phyloP scores from a whole-genome alignment of 208 protist species.

The Leishmania amazonensis region DNA sequence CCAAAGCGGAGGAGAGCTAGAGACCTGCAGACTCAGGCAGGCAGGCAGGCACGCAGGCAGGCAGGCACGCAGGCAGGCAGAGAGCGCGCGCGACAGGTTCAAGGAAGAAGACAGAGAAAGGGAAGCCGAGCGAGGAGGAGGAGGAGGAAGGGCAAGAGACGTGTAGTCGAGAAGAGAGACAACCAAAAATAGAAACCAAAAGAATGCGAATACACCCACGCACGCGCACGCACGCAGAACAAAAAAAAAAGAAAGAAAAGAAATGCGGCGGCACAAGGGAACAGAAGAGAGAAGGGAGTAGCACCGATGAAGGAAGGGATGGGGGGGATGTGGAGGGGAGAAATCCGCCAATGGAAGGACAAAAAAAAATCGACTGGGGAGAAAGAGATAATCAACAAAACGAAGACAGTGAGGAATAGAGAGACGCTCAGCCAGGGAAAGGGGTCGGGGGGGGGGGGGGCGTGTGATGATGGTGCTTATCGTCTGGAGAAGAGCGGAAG shows the following conservation, averaged over 20 bases:
- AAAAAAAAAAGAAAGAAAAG: not conserved
- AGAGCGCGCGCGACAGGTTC: not conserved
- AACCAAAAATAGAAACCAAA: too few relatives aligned
- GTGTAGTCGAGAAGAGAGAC: not conserved
- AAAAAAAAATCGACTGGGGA: too few relatives aligned
- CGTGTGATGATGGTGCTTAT: not conserved
- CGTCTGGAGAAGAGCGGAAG: not conserved
- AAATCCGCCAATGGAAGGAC: not conserved
- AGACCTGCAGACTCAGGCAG: not conserved
- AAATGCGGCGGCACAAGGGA: not conserved
- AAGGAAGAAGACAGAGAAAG: not conserved
- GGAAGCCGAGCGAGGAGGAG: not conserved
- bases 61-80: not conserved
- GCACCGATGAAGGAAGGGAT: not conserved
- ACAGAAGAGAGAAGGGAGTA: not conserved
- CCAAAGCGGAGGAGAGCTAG: not conserved
- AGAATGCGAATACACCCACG: too few relatives aligned
- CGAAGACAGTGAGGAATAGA: too few relatives aligned
- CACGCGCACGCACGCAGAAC: not conserved
- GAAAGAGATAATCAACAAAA: too few relatives aligned
- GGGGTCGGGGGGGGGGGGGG: too few relatives aligned
- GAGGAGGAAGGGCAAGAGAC: not conserved
- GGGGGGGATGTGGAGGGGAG: not conserved
- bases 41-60: not conserved
- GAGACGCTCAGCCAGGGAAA: too few relatives aligned